These are phyloP conservation scores for Wickerhamiella qilinensis DNA, from an alignment of 805 yeast species.

Conservation along the genomic window DNA sequence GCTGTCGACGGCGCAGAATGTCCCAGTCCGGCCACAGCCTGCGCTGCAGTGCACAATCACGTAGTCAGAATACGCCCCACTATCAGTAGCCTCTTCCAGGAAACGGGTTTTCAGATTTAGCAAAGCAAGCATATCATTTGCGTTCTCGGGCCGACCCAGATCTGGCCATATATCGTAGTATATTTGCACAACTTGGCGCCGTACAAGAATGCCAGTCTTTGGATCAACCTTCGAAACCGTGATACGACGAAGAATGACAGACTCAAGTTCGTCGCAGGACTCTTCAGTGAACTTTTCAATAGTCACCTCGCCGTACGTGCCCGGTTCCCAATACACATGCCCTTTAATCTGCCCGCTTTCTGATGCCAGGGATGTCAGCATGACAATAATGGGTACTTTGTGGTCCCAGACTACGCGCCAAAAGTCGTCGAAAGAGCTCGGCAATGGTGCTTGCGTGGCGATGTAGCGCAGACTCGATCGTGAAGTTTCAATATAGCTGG, in stretches of 20 bases:
- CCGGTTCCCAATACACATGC: conserved; percentile 68
- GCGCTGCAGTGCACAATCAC: conserved; percentile 84
- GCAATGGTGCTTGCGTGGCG: conserved; percentile 88
- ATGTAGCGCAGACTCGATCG: conserved; percentile 36
- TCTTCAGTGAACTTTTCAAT: conserved; percentile 17
- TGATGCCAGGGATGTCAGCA: conserved; percentile 52
- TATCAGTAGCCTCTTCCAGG: conserved; percentile 11
- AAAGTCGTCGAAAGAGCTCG: conserved; percentile 67
- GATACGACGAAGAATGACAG: conserved; percentile 29
- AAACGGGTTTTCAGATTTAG: conserved; percentile 31
- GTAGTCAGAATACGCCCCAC: conserved; percentile 7
- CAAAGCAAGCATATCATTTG: conserved; percentile 45
- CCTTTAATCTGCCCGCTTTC: conserved; percentile 80
- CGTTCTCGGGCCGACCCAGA: conserved; percentile 47
- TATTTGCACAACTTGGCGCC: conserved; percentile 45
- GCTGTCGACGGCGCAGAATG: conserved; percentile 37
- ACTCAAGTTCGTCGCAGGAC: conserved; percentile 5
- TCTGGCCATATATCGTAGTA: conserved; percentile 82
- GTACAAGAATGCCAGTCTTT: conserved; percentile 10
- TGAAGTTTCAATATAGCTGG: conserved; percentile 42
- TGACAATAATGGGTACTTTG: conserved; percentile 46
- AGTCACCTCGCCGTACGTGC: conserved; percentile 26
- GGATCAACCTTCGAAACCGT: conserved; percentile 22
- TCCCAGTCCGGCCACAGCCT: conserved; percentile 95
- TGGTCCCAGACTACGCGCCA: conserved; percentile 65